Evolutionary conservation across 768 basidiomycete species (phyloP).

Genomic region (Pholiota molesta): DNA sequence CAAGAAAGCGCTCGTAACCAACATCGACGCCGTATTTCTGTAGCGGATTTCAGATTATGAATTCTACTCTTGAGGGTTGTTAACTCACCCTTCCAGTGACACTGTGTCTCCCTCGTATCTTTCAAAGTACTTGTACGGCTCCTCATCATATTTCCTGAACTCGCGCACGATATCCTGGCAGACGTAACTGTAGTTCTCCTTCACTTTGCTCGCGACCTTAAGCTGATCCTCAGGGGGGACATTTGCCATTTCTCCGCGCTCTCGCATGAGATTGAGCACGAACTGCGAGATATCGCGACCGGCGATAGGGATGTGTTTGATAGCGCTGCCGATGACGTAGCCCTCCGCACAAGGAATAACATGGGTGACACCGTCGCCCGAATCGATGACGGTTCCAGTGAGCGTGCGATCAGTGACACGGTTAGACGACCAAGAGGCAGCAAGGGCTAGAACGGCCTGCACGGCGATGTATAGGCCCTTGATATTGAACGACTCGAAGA

Average conservation of each 20-base stretch:
- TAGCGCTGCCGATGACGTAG: constrained; percentile 97
- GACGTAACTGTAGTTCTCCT: constrained; percentile 98
- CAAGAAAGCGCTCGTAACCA: constrained; percentile 98
- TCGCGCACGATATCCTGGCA: constrained; percentile 99
- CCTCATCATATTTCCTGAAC: constrained; percentile 96
- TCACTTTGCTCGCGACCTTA: constrained; percentile 89
- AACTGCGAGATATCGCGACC: constrained; percentile 97
- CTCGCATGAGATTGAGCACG: constrained; percentile 93
- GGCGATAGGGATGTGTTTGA: constrained; percentile 98
- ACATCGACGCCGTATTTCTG: constrained; percentile 95
- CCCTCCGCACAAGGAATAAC: constrained; percentile 97
- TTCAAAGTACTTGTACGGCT: constrained; percentile 94
- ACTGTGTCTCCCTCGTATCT: constrained; percentile 92
- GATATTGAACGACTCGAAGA: constrained; percentile 99
- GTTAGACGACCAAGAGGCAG: constrained; percentile 95
- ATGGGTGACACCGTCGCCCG: constrained; percentile 98
- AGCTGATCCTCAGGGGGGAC: constrained; percentile 97
- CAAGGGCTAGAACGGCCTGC: constrained; percentile 96
- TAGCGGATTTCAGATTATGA: neutral
- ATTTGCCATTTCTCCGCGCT: constrained; percentile 88
- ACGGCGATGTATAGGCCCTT: constrained; percentile 98
- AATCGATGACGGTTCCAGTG: constrained; percentile 98
- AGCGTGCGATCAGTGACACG: constrained; percentile 88
- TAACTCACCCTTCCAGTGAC: constrained; percentile 84
- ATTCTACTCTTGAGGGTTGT: neutral